Evolutionary conservation across 2,329 filamentous ascomycete species (phyloP), one percentile per base, ranked within the genome.

Genomic region (Purpureocillium lavendulum): DNA sequence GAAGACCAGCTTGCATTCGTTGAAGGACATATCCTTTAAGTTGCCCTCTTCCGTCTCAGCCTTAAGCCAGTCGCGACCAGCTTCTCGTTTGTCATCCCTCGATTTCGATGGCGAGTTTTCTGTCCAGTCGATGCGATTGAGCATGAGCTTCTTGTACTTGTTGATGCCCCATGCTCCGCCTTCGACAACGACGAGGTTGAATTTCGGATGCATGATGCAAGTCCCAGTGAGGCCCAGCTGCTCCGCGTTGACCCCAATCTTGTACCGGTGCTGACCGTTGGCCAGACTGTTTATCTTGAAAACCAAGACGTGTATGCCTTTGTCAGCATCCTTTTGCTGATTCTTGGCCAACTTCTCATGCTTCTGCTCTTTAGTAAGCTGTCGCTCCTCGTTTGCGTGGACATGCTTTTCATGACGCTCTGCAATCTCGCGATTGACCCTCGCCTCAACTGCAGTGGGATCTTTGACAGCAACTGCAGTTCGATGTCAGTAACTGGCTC

Each of bases 401-500:
- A 90, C 69, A 61, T 98, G 94, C 49, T 82, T 76, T 43, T 84
- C 73, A 42, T 83, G 80, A 32, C 92, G 85, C 46, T 94, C 88
- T 21, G 84, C 84, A 48, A 98, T 96, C 61, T 98, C 88, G 39
- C 82, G 76, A 60, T 94, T 95, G 38, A 98, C 92, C 17, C 87
- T 81, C 37, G 88, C 87, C 65, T 98, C 92, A 34, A 98, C 92
- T 4, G 92, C 92, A 1, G 94, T 98, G 7, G 92, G 92, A 62
- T 98, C 92, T 57, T 95, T 94, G 49, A 98, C 90, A 14, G 75
- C 75, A 62, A 60, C 64, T 63, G 37, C 10, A 44, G 10, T 31
- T 13, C 7, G 2, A 30, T 33, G 17, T 43, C 30, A 13, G 40
- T 26, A 33, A 26, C 33, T 31, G 11, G 9, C 30, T 5, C 16